Conservation (phyloP, 1,284 basidiomycete species). For the Polyporus tsugae region DNA sequence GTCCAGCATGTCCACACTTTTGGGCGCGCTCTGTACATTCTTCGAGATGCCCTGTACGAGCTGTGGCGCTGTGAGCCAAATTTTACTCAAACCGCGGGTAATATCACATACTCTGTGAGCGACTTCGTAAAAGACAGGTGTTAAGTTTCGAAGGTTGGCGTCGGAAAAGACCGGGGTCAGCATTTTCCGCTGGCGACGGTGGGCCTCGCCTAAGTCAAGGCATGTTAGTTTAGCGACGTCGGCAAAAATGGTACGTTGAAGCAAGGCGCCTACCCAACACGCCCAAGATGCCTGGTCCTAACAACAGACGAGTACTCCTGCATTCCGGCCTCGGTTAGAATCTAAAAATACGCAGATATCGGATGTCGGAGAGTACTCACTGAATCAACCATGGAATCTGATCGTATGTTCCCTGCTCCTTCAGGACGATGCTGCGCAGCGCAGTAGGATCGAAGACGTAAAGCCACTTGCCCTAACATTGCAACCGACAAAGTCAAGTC, state of each 20-base stretch:
- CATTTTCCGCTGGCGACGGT: slow-evolving; percentile 41
- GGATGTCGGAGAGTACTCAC: slow-evolving; percentile 12
- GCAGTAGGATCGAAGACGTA: slow-evolving; percentile 32
- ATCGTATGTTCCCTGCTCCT: slow-evolving; percentile 30
- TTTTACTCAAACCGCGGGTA: neutral
- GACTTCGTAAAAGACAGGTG: slow-evolving; percentile 41
- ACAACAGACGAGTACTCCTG: slow-evolving; percentile 29
- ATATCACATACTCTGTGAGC: slow-evolving; percentile 33
- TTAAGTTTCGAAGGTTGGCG: slow-evolving; percentile 38
- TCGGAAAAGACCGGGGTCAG: slow-evolving; percentile 43
- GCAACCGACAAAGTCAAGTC: neutral
- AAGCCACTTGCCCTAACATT: slow-evolving; percentile 27
- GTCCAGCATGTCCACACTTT: slow-evolving; percentile 36
- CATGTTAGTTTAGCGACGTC: slow-evolving; percentile 5
- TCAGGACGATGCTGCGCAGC: slow-evolving; percentile 27
- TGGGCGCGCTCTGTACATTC: slow-evolving; percentile 42
- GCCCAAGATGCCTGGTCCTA: slow-evolving; percentile 30
- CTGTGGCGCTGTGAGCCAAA: slow-evolving; percentile 6
- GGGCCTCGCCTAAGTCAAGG: slow-evolving; percentile 33
- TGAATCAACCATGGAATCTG: slow-evolving; percentile 30
- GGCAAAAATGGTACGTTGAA: neutral
- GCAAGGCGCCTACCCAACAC: slow-evolving; percentile 21
- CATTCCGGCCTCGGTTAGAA: neutral
- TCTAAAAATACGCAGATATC: neutral
- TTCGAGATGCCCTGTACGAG: slow-evolving; percentile 24